Conservation (phyloP, 2,329 filamentous ascomycete genomes). For the Calycina herbarum region DNA sequence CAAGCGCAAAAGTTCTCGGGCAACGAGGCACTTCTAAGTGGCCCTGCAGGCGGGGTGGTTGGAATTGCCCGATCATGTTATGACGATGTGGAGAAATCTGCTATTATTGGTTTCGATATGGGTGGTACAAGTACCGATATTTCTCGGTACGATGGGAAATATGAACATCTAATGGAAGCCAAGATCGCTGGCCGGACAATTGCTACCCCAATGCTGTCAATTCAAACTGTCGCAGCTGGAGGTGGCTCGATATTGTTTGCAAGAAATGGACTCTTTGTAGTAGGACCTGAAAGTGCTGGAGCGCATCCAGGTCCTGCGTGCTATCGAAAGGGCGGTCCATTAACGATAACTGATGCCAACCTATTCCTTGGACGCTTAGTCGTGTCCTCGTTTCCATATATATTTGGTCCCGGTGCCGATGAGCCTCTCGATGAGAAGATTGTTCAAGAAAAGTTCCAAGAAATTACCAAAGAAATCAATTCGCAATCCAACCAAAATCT, state of each 20-base stretch:
- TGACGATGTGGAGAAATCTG: conserved; percentile 76
- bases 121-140: conserved; percentile 83
- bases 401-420: conserved; percentile 87
- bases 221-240: conserved; percentile 80
- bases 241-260: conserved; percentile 85
- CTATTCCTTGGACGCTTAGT: conserved; percentile 79
- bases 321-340: conserved; percentile 84
- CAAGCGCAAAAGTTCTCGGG: conserved; percentile 80
- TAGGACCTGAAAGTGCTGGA: conserved; percentile 85
- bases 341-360: conserved; percentile 94
- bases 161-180: conserved; percentile 93
- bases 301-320: conserved; percentile 89
- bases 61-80: conserved; percentile 92
- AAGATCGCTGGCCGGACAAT: conserved; percentile 94
- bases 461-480: conserved; percentile 76
- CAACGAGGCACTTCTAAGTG: conserved; percentile 78
- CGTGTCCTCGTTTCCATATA: conserved; percentile 91
- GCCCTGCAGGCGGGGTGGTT: conserved; percentile 89
- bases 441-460: conserved; percentile 72
- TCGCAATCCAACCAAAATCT: conserved; percentile 64
- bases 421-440: conserved; percentile 74
- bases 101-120: conserved; percentile 96
- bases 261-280: conserved; percentile 84
- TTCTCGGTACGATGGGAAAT: conserved; percentile 76
- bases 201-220: conserved; percentile 87